Evolutionary conservation across 148 eudicot genomes (phyloP), one percentile per base, ranked within the genome.

Genomic region (Pharnaceum exiguum): DNA sequence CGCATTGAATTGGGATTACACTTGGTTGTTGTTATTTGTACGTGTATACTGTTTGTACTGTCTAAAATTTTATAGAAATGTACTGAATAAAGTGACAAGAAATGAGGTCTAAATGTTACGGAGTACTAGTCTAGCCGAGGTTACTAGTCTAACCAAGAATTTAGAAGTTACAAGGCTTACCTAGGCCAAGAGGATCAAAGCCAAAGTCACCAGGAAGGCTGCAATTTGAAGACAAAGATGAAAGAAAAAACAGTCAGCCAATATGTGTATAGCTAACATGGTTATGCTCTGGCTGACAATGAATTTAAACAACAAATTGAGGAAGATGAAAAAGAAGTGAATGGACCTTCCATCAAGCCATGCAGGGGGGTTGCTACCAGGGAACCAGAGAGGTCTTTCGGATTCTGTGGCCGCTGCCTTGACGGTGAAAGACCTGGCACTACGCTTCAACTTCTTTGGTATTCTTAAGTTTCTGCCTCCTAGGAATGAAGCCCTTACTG

Each of bases 151-250:
- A n/a, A n/a, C n/a, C n/a, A n/a, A n/a, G n/a, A n/a, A n/a, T n/a
- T n/a, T n/a, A n/a, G n/a, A n/a, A n/a, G n/a, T n/a, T n/a, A n/a
- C n/a, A n/a, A n/a, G n/a, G n/a, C 70, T 64, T 72, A 93, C 98
- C 90, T 44, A 93, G 82, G 45, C 99, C 99, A 56, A 93, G 96
- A 67, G 99, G 99, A 60, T 93, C 99, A 47, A 93, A 93, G 26
- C 99, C 99, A 39, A 88, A 93, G 84, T 93, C 99, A 57, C 85
- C 99, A 0, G 96, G 99, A 43, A 93, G 99, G 76, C 99, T 93
- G 87, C 79, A 83, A 39, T 36, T 51, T 40, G 16, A 27, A n/a
- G n/a, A n/a, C n/a, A n/a, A n/a, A n/a, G n/a, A n/a, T n/a, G 7
- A 15, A 11, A 22, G 46, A 17, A 16, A 36, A 40, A 30, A 63